These are phyloP conservation scores for Danielia oregonensis DNA, from an alignment of 805 yeast genomes.

Conservation along the genomic window DNA sequence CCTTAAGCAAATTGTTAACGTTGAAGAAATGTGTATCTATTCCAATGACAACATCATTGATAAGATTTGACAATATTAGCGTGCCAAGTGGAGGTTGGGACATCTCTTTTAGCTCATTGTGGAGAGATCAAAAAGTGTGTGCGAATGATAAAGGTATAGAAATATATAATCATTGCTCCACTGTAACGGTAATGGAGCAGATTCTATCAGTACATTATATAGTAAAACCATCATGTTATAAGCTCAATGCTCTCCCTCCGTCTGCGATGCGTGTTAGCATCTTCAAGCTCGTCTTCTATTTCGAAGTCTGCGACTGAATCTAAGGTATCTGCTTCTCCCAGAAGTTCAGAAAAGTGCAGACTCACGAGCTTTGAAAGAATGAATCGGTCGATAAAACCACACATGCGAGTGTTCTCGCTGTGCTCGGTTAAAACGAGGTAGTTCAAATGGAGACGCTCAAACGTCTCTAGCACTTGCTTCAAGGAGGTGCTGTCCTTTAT, in stretches of 20 bases:
- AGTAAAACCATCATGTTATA: too few relatives aligned
- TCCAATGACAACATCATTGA: slow-evolving; percentile 29
- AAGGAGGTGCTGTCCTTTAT: slow-evolving; percentile 30
- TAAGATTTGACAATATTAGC: slow-evolving; percentile 15
- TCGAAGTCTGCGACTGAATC: slow-evolving; percentile 16
- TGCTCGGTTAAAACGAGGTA: slow-evolving; percentile 26
- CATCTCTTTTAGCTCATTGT: too few relatives aligned
- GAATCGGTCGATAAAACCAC: slow-evolving; percentile 40
- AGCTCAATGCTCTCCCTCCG: slow-evolving; percentile 27
- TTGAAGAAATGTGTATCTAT: slow-evolving; percentile 49
- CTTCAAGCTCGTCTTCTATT: slow-evolving; percentile 11
- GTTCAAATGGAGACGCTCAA: slow-evolving; percentile 38
- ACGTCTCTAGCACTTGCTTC: slow-evolving; percentile 30
- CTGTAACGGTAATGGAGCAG: too few relatives aligned
- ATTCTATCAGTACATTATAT: too few relatives aligned
- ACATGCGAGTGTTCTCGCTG: slow-evolving; percentile 15
- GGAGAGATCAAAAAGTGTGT: too few relatives aligned
- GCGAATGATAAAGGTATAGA: too few relatives aligned
- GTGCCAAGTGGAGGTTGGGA: slow-evolving; percentile 21
- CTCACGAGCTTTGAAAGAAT: slow-evolving; percentile 28
- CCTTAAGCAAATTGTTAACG: slow-evolving; percentile 37
- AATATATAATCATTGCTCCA: too few relatives aligned
- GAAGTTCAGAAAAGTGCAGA: slow-evolving; percentile 21
- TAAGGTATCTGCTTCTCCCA: slow-evolving; percentile 8
- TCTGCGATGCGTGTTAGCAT: slow-evolving; percentile 7